Percentiles rank a stretch among this genome's conserved stretches.
Conservation (phyloP, 2,329 filamentous ascomycete genomes). For the Exophiala viscosa region DNA sequence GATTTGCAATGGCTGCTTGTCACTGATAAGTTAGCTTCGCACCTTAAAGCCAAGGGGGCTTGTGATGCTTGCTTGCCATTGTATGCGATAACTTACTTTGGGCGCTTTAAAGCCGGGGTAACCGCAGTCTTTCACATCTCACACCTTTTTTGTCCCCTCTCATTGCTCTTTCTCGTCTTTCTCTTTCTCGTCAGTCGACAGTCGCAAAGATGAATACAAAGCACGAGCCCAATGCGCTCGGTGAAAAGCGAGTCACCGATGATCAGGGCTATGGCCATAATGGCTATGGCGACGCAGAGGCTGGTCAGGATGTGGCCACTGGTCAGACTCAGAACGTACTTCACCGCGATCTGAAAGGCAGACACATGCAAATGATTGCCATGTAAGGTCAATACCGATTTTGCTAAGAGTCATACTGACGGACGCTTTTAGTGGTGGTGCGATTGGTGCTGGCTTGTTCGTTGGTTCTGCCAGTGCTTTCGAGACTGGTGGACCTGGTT, state of each 20-base stretch:
- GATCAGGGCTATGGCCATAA: neutral
- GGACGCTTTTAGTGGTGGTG: constrained; percentile 21
- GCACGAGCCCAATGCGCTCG: constrained; percentile 13
- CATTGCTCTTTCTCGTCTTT: constrained; percentile 4
- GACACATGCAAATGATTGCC: constrained; percentile 28
- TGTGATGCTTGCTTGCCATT: constrained; percentile 5
- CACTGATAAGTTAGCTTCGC: neutral
- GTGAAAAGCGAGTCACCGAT: constrained; percentile 16
- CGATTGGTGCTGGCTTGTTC: constrained; percentile 42
- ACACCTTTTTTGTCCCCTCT: constrained; percentile 2
- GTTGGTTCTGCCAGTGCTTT: constrained; percentile 39
- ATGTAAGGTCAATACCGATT: constrained; percentile 39
- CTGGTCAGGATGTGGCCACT: constrained; percentile 13
- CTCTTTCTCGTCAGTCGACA: constrained; percentile 4
- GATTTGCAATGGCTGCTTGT: neutral
- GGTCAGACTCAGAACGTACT: constrained; percentile 22
- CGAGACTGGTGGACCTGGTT: constrained; percentile 36
- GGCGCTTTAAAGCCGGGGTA: constrained; percentile 17
- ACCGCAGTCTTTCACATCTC: constrained; percentile 10
- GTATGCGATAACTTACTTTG: constrained; percentile 15
- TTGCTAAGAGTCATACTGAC: constrained; percentile 9
- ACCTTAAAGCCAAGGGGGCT: constrained; percentile 11
- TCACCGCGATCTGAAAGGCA: constrained; percentile 22
- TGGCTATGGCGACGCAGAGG: constrained; percentile 14
- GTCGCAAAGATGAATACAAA: constrained; percentile 21